These are phyloP conservation scores for Paecilomyces sp. DNA, from an alignment of 2,329 filamentous ascomycete species.

Conservation along the genomic window DNA sequence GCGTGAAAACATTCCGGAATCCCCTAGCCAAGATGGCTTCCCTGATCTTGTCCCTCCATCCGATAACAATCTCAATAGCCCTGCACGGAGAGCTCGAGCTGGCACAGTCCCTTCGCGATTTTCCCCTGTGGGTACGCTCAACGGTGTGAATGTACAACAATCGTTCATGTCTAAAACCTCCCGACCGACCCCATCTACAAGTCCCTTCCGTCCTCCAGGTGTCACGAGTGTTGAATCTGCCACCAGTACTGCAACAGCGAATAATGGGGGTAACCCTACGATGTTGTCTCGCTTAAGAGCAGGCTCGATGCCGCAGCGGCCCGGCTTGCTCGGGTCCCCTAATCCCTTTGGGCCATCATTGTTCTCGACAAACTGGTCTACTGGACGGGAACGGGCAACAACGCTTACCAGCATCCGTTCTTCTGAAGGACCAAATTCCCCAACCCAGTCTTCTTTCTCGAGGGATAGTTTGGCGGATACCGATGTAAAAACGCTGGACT, in stretches of 20 bases:
- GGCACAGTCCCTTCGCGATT: constrained; percentile 96
- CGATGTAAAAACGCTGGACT: constrained; percentile 90
- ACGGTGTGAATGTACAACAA: constrained; percentile 48
- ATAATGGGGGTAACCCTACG: constrained; percentile 56
- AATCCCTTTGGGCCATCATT: constrained; percentile 80
- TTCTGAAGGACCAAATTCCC: constrained; percentile 78
- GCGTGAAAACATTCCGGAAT: constrained; percentile 95
- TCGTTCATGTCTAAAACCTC: constrained; percentile 67
- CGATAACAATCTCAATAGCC: constrained; percentile 55
- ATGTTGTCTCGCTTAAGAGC: constrained; percentile 80
- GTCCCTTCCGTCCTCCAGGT: constrained; percentile 67
- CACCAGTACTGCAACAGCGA: constrained; percentile 33
- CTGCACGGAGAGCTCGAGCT: constrained; percentile 74
- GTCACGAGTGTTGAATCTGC: constrained; percentile 33
- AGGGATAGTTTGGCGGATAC: constrained; percentile 77
- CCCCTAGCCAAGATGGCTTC: constrained; percentile 84
- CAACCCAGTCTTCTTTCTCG: constrained; percentile 77
- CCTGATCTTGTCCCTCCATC: constrained; percentile 75
- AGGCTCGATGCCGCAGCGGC: constrained; percentile 87
- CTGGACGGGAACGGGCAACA: constrained; percentile 71
- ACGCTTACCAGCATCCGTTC: constrained; percentile 88
- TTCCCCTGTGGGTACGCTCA: constrained; percentile 64
- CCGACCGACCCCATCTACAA: constrained; percentile 77
- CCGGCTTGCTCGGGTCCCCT: constrained; percentile 55
- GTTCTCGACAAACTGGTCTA: constrained; percentile 80